Base-by-base conservation (phyloP, 1,284 basidiomycete species). In the Ustilago trichophora region DNA sequence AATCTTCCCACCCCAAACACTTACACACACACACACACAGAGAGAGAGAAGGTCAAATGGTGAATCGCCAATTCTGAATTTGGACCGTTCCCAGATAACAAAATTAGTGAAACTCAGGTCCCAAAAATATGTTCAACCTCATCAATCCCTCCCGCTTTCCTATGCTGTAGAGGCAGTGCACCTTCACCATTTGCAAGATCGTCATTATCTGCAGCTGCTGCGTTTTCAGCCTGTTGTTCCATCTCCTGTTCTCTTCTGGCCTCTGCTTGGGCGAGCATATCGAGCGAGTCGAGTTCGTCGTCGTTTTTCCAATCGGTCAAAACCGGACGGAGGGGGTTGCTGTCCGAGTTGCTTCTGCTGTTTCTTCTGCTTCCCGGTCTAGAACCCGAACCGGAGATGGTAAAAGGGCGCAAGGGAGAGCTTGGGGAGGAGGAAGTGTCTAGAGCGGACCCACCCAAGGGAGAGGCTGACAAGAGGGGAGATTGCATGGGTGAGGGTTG, bases 51-150 rank as follows among this genome's bases (percentile, higher is more conserved):
- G n/a, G n/a, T n/a, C n/a, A n/a, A n/a, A n/a, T n/a, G n/a, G n/a
- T n/a, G n/a, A n/a, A n/a, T n/a, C n/a, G n/a, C n/a, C n/a, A n/a
- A n/a, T n/a, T n/a, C n/a, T n/a, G n/a, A n/a, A n/a, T n/a, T n/a
- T n/a, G n/a, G n/a, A n/a, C n/a, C n/a, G n/a, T n/a, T n/a, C n/a
- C n/a, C n/a, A n/a, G n/a, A n/a, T n/a, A n/a, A n/a, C n/a, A n/a
- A n/a, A n/a, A n/a, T n/a, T n/a, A n/a, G n/a, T n/a, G n/a, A n/a
- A n/a, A n/a, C n/a, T n/a, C n/a, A 65, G 5, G 62, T 68, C 8
- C 74, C 74, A 46, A 76, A 76, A 25, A 76, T 72, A 45, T 76
- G 72, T 45, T 76, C 74, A 10, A 76, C 72, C 53, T 76, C 69
- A 37, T 79, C 77, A 16, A 78, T 77, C 18, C 78, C 75, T 1